Evolutionary conservation across 1,284 basidiomycete genomes (phyloP).

Genomic region (Ceratobasidium sp.): DNA sequence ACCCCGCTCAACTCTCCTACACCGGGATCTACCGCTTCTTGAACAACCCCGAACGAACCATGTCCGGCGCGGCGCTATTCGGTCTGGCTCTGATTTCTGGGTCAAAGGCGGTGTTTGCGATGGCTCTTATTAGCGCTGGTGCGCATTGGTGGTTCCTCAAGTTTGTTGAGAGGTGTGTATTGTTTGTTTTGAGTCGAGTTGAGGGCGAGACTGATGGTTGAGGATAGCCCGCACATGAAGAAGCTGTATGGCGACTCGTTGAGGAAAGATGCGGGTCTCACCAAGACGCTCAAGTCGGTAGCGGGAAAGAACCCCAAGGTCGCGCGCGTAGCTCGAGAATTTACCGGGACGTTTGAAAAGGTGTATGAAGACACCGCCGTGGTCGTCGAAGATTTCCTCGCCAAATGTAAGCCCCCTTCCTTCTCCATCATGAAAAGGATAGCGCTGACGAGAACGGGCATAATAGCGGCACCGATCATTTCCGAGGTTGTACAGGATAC

Average conservation of each 20-base stretch:
- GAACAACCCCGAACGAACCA: slow-evolving; percentile 93
- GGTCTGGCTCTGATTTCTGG: slow-evolving; percentile 92
- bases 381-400: slow-evolving; percentile 92
- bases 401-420: slow-evolving; percentile 74
- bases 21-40: slow-evolving; percentile 97
- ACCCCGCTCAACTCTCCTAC: slow-evolving; percentile 91
- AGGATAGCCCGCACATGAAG: slow-evolving; percentile 97
- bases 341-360: slow-evolving; percentile 93
- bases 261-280: slow-evolving; percentile 94
- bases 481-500: slow-evolving; percentile 92
- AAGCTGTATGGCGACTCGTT: slow-evolving; percentile 94
- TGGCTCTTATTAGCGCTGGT: slow-evolving; percentile 89
- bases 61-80: slow-evolving; percentile 96
- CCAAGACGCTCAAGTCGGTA: slow-evolving; percentile 94
- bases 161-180: slow-evolving; percentile 86
- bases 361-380: slow-evolving; percentile 93
- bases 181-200: slow-evolving; percentile 18
- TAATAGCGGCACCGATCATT: slow-evolving; percentile 69
- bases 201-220: slow-evolving; percentile 20
- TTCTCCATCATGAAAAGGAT: not conserved
- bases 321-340: slow-evolving; percentile 85
- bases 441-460: slow-evolving; percentile 9
- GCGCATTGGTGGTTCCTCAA: slow-evolving; percentile 94
- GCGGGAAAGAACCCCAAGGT: slow-evolving; percentile 85
- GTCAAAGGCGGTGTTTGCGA: slow-evolving; percentile 84